These are phyloP conservation scores for Mycena sanguinolenta DNA, from an alignment of 768 basidiomycete genomes.

Conservation along the genomic window DNA sequence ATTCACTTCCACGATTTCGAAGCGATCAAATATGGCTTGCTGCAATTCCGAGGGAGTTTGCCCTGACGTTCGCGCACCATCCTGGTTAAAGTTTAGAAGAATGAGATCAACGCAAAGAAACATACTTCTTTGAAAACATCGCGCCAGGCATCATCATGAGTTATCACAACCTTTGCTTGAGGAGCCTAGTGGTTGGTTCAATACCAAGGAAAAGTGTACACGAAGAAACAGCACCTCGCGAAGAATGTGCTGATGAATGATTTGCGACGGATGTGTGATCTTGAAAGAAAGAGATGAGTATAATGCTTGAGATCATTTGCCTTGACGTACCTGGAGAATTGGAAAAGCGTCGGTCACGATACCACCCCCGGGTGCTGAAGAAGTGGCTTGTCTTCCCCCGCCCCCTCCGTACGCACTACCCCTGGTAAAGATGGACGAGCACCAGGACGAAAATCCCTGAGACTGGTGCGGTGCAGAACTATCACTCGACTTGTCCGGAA, in stretches of 20 bases:
- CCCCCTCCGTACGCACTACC: background rate
- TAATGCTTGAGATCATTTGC: background rate
- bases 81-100: background rate
- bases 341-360: background rate
- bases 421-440: background rate
- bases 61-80: background rate
- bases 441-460: background rate
- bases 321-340: background rate
- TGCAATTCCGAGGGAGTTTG: background rate
- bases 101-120: background rate
- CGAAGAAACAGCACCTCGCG: background rate
- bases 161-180: slow-evolving; percentile 18
- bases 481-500: too few relatives aligned
- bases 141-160: slow-evolving; percentile 26
- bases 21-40: slow-evolving; percentile 3
- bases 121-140: slow-evolving; percentile 4
- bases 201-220: background rate
- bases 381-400: background rate
- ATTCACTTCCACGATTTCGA: slow-evolving; percentile 4
- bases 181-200: background rate
- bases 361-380: too few relatives aligned
- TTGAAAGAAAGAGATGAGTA: background rate
- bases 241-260: background rate
- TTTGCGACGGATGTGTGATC: background rate
- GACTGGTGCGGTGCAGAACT: too few relatives aligned